Conservation (phyloP, 352 stramenopile species). For the Aphanomyces astaci region DNA sequence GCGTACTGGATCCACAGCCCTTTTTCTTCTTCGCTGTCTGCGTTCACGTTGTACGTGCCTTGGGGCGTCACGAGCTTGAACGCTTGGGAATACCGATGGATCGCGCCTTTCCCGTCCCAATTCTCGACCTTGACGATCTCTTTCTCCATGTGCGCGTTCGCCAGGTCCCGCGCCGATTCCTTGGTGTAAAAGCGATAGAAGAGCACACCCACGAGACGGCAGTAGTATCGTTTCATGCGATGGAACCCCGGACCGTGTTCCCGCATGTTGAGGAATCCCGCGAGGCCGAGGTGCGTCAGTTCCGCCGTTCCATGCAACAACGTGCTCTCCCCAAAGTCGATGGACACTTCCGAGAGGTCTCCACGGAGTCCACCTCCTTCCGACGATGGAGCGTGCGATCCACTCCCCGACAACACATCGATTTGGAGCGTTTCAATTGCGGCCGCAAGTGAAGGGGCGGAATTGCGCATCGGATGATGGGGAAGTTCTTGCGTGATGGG, state of each 20-base stretch:
- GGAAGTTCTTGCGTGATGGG: not conserved
- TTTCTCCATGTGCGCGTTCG: constrained; percentile 52
- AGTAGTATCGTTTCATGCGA: constrained; percentile 82
- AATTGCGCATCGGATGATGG: not conserved
- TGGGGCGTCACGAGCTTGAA: constrained; percentile 78
- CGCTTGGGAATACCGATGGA: constrained; percentile 75
- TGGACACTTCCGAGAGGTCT: not conserved
- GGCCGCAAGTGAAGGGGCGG: not conserved
- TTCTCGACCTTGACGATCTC: constrained; percentile 69
- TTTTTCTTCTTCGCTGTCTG: constrained; percentile 74
- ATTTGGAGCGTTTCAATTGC: not conserved
- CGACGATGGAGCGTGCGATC: not conserved
- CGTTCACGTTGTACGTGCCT: constrained; percentile 68
- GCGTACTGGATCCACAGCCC: constrained; percentile 34
- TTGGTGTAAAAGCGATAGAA: constrained; percentile 50
- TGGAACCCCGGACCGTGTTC: constrained; percentile 78
- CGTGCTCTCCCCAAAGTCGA: constrained; percentile 9
- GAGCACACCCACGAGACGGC: constrained; percentile 67
- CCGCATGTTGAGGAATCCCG: constrained; percentile 70
- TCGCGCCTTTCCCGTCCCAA: constrained; percentile 77
- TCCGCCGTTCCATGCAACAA: not conserved
- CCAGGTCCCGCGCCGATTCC: constrained; percentile 46
- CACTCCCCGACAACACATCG: not conserved
- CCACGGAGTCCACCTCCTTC: not conserved
- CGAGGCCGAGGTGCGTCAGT: constrained; percentile 40